Conservation (phyloP, 129 eudicot species). For the Kitagawia praeruptora region DNA sequence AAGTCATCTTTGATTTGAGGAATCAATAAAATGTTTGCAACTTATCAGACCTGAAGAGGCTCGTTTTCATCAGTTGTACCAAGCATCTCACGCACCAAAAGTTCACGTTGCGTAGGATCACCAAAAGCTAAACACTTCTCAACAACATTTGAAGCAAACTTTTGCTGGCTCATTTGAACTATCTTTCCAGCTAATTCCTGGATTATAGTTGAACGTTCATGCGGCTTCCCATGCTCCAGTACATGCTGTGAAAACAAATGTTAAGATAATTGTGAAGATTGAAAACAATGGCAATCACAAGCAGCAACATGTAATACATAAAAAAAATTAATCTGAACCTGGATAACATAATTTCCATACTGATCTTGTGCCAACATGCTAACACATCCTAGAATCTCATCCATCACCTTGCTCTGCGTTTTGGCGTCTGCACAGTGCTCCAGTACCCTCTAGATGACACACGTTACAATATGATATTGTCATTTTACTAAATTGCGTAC, state of each 20-base stretch:
- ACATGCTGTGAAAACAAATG: slow-evolving; percentile 34
- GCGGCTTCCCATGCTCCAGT: slow-evolving; percentile 41
- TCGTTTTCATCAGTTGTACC: slow-evolving; percentile 26
- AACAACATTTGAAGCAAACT: slow-evolving; percentile 53
- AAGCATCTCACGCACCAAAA: slow-evolving; percentile 41
- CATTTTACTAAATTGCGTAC: background rate
- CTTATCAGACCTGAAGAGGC: slow-evolving; percentile 24
- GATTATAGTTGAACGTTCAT: slow-evolving; percentile 36
- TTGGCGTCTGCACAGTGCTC: slow-evolving; percentile 40
- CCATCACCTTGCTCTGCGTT: slow-evolving; percentile 22
- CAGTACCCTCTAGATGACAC: slow-evolving; percentile 30
- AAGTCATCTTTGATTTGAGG: background rate
- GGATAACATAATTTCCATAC: slow-evolving; percentile 55
- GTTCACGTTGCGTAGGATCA: slow-evolving; percentile 28
- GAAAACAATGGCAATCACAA: background rate
- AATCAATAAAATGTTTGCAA: background rate
- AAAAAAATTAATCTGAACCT: slow-evolving; percentile 18
- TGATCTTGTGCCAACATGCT: slow-evolving; percentile 41
- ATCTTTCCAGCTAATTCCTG: slow-evolving; percentile 30
- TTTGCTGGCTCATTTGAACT: slow-evolving; percentile 48
- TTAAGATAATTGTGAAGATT: background rate
- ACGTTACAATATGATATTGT: background rate
- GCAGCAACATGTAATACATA: background rate
- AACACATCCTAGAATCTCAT: slow-evolving; percentile 43
- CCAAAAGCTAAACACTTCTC: slow-evolving; percentile 49